Evolutionary conservation across 371 early-diverging fungal genomes (phyloP).

Genomic region (Dichotomocladium elegans): DNA sequence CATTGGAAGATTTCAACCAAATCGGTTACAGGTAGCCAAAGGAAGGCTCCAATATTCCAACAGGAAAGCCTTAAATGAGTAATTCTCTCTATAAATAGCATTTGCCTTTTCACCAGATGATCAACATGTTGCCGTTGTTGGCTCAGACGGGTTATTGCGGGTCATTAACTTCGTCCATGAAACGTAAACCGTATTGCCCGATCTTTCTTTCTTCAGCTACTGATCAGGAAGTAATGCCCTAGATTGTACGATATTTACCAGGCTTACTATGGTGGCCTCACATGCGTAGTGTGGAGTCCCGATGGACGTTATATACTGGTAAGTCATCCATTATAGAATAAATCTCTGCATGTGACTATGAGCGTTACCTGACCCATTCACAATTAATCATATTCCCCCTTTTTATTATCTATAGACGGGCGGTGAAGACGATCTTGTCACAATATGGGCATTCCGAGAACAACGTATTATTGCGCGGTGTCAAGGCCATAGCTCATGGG

Average conservation of each 20-base stretch:
- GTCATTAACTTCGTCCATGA: slow-evolving; percentile 75
- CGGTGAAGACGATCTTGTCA: slow-evolving; percentile 95
- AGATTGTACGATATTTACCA: slow-evolving; percentile 64
- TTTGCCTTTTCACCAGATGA: slow-evolving; percentile 89
- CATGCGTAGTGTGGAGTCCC: slow-evolving; percentile 89
- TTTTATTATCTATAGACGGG: too few relatives aligned
- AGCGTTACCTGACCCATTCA: too few relatives aligned
- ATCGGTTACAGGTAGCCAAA: slow-evolving; percentile 61
- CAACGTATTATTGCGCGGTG: slow-evolving; percentile 81
- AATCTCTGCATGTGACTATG: background rate
- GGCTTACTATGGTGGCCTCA: slow-evolving; percentile 85
- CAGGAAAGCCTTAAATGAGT: too few relatives aligned
- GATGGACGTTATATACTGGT: slow-evolving; percentile 91
- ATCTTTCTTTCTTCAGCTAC: background rate
- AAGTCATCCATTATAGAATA: slow-evolving; percentile 18
- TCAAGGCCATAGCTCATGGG: slow-evolving; percentile 93
- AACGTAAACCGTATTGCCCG: slow-evolving; percentile 22
- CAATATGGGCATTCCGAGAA: slow-evolving; percentile 84
- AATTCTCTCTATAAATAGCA: slow-evolving; percentile 25
- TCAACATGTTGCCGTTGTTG: slow-evolving; percentile 74
- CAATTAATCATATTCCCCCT: background rate
- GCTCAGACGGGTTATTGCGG: slow-evolving; percentile 73
- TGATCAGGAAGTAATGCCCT: slow-evolving; percentile 28
- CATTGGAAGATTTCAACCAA: slow-evolving; percentile 71
- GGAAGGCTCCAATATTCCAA: background rate